These are phyloP conservation scores for Beauveria sp. DNA, from an alignment of 2,329 filamentous ascomycete genomes.

Conservation along the genomic window DNA sequence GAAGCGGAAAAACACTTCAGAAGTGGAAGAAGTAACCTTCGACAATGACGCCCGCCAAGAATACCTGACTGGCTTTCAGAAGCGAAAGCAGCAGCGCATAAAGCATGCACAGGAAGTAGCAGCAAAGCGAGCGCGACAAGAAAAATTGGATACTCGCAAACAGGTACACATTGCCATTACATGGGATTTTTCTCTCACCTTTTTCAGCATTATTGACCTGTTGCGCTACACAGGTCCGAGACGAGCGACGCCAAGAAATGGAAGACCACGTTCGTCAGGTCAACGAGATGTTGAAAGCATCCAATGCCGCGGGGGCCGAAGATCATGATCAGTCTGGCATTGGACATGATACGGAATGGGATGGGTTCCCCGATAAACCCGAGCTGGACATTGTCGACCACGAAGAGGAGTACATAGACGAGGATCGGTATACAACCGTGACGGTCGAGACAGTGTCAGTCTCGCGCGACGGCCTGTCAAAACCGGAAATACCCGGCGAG, in stretches of 20 bases:
- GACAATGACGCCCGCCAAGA: slow-evolving; percentile 72
- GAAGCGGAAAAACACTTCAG: slow-evolving; percentile 53
- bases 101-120: slow-evolving; percentile 81
- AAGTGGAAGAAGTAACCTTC: slow-evolving; percentile 76
- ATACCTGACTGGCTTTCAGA: slow-evolving; percentile 93
- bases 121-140: slow-evolving; percentile 66
- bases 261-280: slow-evolving; percentile 75
- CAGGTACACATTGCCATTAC: slow-evolving; percentile 49
- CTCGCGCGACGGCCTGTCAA: slow-evolving; percentile 63
- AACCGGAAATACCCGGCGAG: slow-evolving; percentile 32
- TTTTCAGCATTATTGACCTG: background rate
- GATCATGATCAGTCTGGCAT: slow-evolving; percentile 30
- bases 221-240: slow-evolving; percentile 56
- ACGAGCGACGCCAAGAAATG: slow-evolving; percentile 74
- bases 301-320: slow-evolving; percentile 40
- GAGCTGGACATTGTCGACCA: slow-evolving; percentile 55
- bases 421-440: slow-evolving; percentile 91
- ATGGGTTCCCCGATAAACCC: slow-evolving; percentile 51
- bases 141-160: slow-evolving; percentile 65
- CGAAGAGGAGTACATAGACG: slow-evolving; percentile 92
- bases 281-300: slow-evolving; percentile 59
- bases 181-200: background rate
- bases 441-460: slow-evolving; percentile 85
- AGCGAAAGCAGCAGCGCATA: slow-evolving; percentile 79
- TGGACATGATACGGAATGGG: slow-evolving; percentile 49